Base-by-base conservation (phyloP, 2,329 filamentous ascomycete species). In the Hypoxylon sp. region DNA sequence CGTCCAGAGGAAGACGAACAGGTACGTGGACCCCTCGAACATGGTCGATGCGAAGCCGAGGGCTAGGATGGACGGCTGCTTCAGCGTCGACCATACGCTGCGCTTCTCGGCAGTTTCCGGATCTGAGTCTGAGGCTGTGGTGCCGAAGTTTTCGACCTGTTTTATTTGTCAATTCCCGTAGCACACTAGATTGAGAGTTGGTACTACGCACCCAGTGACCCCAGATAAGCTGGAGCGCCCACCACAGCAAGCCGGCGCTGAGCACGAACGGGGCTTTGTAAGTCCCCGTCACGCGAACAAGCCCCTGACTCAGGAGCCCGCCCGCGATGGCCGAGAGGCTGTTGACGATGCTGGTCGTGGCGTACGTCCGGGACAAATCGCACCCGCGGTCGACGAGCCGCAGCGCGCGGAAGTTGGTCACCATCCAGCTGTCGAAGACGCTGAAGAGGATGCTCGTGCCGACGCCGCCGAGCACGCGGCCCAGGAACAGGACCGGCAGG, bases 1-100 rank as follows among this genome's bases (percentile, higher is more conserved):
- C 0, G 85, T 84, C 82, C 86, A 88, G 77, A 87, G 87, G 73
- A 87, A 88, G 59, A 89, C 84, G 70, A 88, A 88, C 10, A 89
- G 78, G 70, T 88, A 88, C 79, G 88, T 85, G 26, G 84, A 81
- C 19, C 85, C 85, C 74, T 89, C 87, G 69, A 88, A 87, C 71
- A 86, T 81, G 60, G 81, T 86, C 3, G 84, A 84, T 2, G 82
- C 79, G 43, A 87, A 73, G 1, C 79, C 80, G 4, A 89, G 76
- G 1, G 82, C 78, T 17, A 85, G 71, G 53, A 88, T 81, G 2
- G 81, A 80, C 47, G 79, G 80, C 67, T 84, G 82, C 72, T 69
- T 72, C 37, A 74, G 30, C 46, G 74, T 71, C 24, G 71, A 52
- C 61, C 59, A 69, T 6, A 76, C 37, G 28, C 69, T 71, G 11